Evolutionary conservation across 1,139 yeast species (phyloP), one percentile per base, ranked within the genome.

Genomic region (Yamadazyma songkhlaensis): DNA sequence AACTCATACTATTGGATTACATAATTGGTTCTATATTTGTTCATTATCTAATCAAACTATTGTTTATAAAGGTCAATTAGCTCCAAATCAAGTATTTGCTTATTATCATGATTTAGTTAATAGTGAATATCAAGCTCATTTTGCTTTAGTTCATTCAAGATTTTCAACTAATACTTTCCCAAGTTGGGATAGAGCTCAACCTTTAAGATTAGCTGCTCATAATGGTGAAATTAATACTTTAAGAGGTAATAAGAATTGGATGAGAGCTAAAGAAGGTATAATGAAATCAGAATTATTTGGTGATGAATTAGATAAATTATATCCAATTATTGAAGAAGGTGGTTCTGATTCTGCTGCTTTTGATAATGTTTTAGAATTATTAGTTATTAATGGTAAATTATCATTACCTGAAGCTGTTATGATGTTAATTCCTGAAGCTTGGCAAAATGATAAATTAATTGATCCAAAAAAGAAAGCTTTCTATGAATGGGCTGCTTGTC

Each of bases 301-400:
- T 48, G 96, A 88, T 38, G 95, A 88, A 52, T 74, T 90, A 60
- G 97, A 89, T 55, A 81, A 84, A 59, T 73, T 92, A 47, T 90
- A 84, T 64, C 98, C 98, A 17, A 85, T 92, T 55, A 90, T 92
- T 50, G 97, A 92, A 65, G 97, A 92, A 66, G 97, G 97, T 51
- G 98, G 97, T 38, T 89, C 97, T 23, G 98, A 92, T 63, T 92
- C 97, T n/a, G 98, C 97, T 37, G 97, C 97, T 17, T 83, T 92
- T 50, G 98, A 92, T 66, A 92, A 92, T 56, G 97, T 92, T 15
- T 75, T 92, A 55, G 98, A 92, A 64, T 72, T 92, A 51, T 75
- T 92, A 51, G 94, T 89, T 40, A 84, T 88, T 48, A 90, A 90
- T 62, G 97, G 97, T 43, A 90, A 86, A 28, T 71, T 92, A 46